Evolutionary conservation across 352 stramenopile genomes (phyloP).

Genomic region (Thalassiosira allenii): DNA sequence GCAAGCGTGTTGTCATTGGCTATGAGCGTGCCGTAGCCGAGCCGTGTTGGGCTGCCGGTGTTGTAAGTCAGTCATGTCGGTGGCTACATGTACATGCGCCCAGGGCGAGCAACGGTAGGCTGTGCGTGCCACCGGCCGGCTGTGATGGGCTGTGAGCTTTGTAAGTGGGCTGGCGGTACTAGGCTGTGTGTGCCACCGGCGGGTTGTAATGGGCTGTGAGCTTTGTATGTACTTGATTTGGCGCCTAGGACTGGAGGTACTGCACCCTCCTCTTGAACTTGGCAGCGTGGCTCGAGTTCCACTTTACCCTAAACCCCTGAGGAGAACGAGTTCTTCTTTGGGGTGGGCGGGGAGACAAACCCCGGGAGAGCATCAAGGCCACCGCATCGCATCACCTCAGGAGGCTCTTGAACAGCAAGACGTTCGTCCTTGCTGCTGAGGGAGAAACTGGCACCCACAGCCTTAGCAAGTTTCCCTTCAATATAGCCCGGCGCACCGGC

Average conservation of each 20-base stretch:
- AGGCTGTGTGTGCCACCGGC: no score
- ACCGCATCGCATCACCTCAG: background rate
- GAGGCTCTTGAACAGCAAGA: constrained; percentile 13
- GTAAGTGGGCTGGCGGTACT: no score
- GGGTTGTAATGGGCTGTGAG: no score
- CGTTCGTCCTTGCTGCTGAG: constrained; percentile 14
- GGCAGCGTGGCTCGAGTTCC: constrained; percentile 34
- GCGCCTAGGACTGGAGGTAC: constrained; percentile 24
- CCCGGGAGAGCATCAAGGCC: constrained; percentile 28
- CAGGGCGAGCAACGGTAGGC: no score
- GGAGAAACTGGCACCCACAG: constrained; percentile 35
- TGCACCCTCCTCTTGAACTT: constrained; percentile 20
- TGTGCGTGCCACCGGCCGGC: no score
- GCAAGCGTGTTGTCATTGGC: no score
- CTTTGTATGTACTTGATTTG: no score
- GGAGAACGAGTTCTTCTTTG: constrained; percentile 42
- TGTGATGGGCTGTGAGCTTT: no score
- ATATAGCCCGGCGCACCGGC: constrained; percentile 10
- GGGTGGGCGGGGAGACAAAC: background rate
- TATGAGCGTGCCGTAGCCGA: no score
- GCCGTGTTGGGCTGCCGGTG: no score
- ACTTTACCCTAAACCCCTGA: constrained; percentile 23
- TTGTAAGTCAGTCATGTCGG: no score
- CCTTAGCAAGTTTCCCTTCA: constrained; percentile 39
- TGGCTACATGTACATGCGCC: no score